Base-by-base conservation (phyloP, 2,329 filamentous ascomycete species). In the Dryadomyces quercivorus region DNA sequence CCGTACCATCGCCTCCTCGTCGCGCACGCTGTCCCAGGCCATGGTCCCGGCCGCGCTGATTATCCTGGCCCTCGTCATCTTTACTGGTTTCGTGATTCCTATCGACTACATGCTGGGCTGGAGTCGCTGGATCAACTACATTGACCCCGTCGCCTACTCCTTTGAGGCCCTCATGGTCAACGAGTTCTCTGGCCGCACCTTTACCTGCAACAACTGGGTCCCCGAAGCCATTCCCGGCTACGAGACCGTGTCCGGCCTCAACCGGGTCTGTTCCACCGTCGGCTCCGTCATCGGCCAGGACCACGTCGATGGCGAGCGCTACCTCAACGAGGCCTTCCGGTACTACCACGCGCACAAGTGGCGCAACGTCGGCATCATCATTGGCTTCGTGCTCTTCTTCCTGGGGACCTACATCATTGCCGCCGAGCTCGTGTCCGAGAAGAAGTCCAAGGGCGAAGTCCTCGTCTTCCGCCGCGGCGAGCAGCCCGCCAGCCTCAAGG, bases 111-210 rank as follows among this genome's bases (percentile, higher is more conserved):
- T 89, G 85, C 75, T 85, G 7, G 78, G 72, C 1, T 95, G 88
- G 87, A 85, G 85, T 61, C 76, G 81, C 55, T 95, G 89, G 89
- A 80, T 94, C 57, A 85, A 85, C 64, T 92, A 88, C 64, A 72
- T 92, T 49, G 83, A 93, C 57, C 87, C 88, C 1, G 76, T 94
- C 13, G 81, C 80, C 2, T 94, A 93, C 59, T 82, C 82, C 0
- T 95, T 93, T 64, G 88, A 94, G 66, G 74, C 81, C 0, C 73
- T 94, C 26, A 84, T 92, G 77, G 77, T 87, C 59, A 94, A 94
- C 67, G 90, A 95, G 67, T 95, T 95, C 64, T 69, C 82, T 61
- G 70, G 73, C 56, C 79, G 84, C 16, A 58, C 80, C 0, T 93
- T 85, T 64, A 49, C 53, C 0, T 82, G 79, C 63, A 68, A 66